Conservation (phyloP, 225 moss, liverwort and hornwort species). For the Bryum argenteum region DNA sequence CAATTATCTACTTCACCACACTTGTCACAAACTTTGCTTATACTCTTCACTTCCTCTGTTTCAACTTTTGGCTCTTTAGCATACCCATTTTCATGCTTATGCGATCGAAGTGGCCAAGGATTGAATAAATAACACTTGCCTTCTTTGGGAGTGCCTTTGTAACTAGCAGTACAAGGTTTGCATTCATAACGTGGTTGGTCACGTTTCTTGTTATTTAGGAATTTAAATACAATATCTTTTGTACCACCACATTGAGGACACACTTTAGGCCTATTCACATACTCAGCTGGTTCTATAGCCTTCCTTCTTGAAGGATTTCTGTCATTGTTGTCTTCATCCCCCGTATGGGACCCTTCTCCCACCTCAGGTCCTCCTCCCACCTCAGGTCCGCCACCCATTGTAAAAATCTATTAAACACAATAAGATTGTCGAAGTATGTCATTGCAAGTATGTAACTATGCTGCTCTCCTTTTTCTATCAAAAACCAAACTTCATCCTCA, state of each 20-base stretch:
- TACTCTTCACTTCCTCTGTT: neutral
- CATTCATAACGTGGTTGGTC: constrained; percentile 3
- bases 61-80: neutral
- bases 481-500: no score
- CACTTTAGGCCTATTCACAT: neutral
- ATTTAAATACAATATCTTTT: neutral
- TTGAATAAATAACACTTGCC: neutral
- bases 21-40: neutral
- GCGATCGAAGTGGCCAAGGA: neutral
- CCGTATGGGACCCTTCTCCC: no score
- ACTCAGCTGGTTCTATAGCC: neutral
- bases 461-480: no score
- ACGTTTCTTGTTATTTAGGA: fast-evolving
- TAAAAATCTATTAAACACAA: no score
- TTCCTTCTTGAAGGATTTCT: neutral
- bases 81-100: neutral
- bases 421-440: no score
- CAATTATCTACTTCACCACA: neutral
- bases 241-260: neutral
- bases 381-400: no score
- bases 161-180: neutral
- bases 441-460: no score
- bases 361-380: neutral
- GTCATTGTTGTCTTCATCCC: no score
- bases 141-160: fast-evolving